Evolutionary conservation across 805 yeast genomes (phyloP).

Genomic region (Candida adriatica): DNA sequence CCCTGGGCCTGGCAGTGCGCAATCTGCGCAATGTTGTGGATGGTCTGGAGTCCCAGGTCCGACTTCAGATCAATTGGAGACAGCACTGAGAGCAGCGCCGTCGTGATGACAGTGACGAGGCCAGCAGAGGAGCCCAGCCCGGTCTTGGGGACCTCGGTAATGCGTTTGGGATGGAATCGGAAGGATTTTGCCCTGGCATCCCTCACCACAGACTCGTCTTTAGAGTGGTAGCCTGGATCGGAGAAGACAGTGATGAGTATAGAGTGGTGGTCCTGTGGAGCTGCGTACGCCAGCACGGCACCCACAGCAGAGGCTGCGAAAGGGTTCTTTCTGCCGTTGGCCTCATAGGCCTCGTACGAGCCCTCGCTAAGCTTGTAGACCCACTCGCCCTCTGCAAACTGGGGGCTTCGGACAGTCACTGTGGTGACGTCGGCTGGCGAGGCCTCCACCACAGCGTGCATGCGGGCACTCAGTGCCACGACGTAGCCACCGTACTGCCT

Average conservation of each 20-base stretch:
- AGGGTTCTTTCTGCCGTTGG: constrained; percentile 47
- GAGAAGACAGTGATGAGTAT: constrained; percentile 58
- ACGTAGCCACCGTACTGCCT: constrained; percentile 71
- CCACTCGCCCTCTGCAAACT: constrained; percentile 72
- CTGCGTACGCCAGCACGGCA: constrained; percentile 47
- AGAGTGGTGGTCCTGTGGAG: constrained; percentile 24
- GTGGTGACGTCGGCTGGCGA: background rate
- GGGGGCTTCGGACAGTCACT: constrained; percentile 62
- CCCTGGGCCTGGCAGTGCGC: constrained; percentile 94
- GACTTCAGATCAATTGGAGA: constrained; percentile 27
- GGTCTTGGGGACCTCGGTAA: constrained; percentile 78
- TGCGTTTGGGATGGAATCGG: constrained; percentile 50
- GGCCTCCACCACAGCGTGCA: constrained; percentile 60
- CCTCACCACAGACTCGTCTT: constrained; percentile 35
- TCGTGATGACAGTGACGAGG: constrained; percentile 69
- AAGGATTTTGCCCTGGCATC: constrained; percentile 38
- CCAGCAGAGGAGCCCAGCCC: constrained; percentile 98
- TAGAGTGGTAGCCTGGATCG: constrained; percentile 88
- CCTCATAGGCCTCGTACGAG: constrained; percentile 21
- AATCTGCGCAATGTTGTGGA: constrained; percentile 83
- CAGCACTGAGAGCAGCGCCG: constrained; percentile 55
- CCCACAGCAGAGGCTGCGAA: constrained; percentile 61
- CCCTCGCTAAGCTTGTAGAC: constrained; percentile 31
- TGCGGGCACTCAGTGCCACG: constrained; percentile 82
- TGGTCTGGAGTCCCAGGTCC: constrained; percentile 22